A percentile compares a stretch with the other conserved stretches of the same genome.
Evolutionary conservation across 2,329 filamentous ascomycete species (phyloP).

Genomic region (Penicillium olsonii): DNA sequence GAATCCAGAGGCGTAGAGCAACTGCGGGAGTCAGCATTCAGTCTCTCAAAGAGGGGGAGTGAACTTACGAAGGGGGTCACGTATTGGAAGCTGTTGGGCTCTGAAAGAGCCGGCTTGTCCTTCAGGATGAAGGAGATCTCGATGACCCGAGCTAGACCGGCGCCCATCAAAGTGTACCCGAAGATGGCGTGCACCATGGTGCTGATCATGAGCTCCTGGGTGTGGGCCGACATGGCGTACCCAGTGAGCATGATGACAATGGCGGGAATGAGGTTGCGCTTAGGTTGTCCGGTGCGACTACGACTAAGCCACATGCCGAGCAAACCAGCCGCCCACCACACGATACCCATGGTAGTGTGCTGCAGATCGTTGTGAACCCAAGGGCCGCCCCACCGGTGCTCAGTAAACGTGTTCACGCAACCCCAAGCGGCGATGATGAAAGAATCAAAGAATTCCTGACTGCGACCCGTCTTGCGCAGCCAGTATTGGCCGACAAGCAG

Average conservation of each 20-base stretch:
- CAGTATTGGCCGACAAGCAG: conserved; percentile 86
- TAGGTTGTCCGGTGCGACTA: conserved; percentile 78
- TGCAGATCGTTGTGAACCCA: conserved; percentile 96
- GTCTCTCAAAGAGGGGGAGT: conserved; percentile 17
- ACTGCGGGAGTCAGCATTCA: conserved; percentile 52
- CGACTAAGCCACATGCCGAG: conserved; percentile 89
- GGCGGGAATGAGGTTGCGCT: conserved; percentile 88
- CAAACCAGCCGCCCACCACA: conserved; percentile 96
- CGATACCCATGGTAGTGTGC: conserved; percentile 98
- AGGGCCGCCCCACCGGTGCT: conserved; percentile 85
- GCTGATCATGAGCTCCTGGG: conserved; percentile 79
- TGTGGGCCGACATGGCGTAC: conserved; percentile 92
- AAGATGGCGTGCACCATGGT: conserved; percentile 87
- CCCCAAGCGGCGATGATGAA: conserved; percentile 91
- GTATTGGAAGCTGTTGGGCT: conserved; percentile 73
- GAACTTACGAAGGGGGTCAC: conserved; percentile 68
- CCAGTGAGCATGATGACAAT: conserved; percentile 91
- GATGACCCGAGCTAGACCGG: conserved; percentile 78
- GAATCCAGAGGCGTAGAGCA: conserved; percentile 89
- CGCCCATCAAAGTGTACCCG: conserved; percentile 93
- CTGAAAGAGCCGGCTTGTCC: conserved; percentile 66
- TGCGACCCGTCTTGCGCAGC: conserved; percentile 78
- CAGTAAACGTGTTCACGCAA: conserved; percentile 96
- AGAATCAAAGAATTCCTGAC: conserved; percentile 96
- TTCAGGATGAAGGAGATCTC: conserved; percentile 86